Conservation (phyloP, 495 filamentous ascomycete genomes). For the Xylaria scruposa region DNA sequence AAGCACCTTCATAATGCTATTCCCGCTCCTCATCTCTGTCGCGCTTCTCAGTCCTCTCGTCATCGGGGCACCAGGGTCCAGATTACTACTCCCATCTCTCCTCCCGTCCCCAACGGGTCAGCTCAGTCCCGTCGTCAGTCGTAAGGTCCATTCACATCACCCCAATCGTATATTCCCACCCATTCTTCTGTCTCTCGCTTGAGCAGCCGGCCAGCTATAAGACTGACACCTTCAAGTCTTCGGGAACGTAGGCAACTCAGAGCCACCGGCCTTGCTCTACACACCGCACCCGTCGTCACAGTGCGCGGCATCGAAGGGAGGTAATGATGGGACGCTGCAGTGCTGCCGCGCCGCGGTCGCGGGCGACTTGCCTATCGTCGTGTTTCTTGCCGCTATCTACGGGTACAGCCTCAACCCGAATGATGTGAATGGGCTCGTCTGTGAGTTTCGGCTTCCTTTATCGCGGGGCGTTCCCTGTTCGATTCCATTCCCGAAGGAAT, state of each 20-base stretch:
- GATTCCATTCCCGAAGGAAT: neutral
- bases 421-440: conserved; percentile 42
- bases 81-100: neutral
- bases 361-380: conserved; percentile 41
- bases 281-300: conserved; percentile 35
- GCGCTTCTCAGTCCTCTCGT: neutral
- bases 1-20: conserved; percentile 12
- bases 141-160: neutral
- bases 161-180: neutral
- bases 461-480: neutral
- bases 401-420: conserved; percentile 44
- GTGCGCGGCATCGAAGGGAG: conserved; percentile 28
- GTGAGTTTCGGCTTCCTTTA: conserved; percentile 31
- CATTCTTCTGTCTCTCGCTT: neutral
- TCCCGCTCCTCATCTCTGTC: neutral
- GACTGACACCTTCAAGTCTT: conserved; percentile 9
- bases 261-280: conserved; percentile 14
- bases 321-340: conserved; percentile 39
- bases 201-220: too few species aligned
- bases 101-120: conserved; percentile 17
- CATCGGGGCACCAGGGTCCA: neutral
- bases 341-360: conserved; percentile 42
- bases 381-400: conserved; percentile 31
- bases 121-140: conserved; percentile 12
- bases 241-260: conserved; percentile 18